phyloP scores from a whole-genome alignment of 176 grass and related monocot genomes.

The Musa itinerans region DNA sequence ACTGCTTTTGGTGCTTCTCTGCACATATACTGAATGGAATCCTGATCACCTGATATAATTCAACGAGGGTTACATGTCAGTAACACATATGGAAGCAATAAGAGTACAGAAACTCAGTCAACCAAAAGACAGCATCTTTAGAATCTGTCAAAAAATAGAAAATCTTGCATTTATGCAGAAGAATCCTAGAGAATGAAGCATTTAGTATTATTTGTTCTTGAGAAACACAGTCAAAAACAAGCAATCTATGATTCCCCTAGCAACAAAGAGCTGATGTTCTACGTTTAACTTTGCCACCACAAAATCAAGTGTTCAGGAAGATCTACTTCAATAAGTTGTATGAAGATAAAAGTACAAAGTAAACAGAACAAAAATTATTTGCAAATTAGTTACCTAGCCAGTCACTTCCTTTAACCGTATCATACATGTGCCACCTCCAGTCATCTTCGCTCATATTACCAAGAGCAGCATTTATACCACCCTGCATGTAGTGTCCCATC shows the following conservation, averaged over 20 bases:
- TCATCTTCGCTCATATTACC: constrained; percentile 99
- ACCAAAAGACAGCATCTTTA: not conserved
- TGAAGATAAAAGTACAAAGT: not conserved
- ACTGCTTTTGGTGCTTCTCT: constrained; percentile 99
- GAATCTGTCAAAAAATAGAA: not conserved
- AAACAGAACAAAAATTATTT: not conserved
- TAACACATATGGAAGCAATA: not conserved
- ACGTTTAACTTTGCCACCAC: constrained; percentile 7
- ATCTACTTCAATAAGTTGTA: not conserved
- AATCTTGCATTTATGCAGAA: not conserved
- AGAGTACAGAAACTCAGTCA: not conserved
- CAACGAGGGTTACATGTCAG: not conserved
- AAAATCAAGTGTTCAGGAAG: constrained; percentile 10
- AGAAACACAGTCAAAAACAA: not conserved
- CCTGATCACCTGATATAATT: constrained; percentile 62
- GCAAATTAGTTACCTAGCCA: constrained; percentile 63
- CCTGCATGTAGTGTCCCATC: constrained; percentile 27
- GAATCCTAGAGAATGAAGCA: no score
- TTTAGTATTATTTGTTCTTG: not conserved
- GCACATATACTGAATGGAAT: constrained; percentile 99
- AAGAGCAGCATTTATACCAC: constrained; percentile 94
- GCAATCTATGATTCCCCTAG: not conserved
- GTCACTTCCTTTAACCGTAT: constrained; percentile 95
- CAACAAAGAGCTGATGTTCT: not conserved
- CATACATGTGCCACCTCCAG: constrained; percentile 99